Conservation (phyloP, 371 early-diverging fungal genomes). For the Mucor sp. region DNA sequence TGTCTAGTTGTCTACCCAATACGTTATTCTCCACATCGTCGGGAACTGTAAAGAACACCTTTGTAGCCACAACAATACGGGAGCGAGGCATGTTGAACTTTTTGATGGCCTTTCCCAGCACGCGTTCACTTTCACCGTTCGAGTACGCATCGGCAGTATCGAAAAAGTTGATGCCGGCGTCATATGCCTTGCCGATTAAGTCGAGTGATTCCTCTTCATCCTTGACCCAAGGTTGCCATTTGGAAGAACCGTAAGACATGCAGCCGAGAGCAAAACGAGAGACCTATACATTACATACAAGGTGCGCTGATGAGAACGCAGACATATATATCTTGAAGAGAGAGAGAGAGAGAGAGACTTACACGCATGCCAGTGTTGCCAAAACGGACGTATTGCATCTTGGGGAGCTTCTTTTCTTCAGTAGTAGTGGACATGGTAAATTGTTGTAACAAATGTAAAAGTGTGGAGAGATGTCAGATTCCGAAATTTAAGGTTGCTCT, state of each 20-base stretch:
- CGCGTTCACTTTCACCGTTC: slow-evolving; percentile 45
- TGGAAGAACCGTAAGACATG: slow-evolving; percentile 37
- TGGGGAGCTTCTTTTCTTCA: not conserved
- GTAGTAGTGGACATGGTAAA: not conserved
- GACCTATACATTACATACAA: not conserved
- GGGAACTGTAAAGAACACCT: slow-evolving; percentile 32
- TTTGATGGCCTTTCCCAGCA: slow-evolving; percentile 45
- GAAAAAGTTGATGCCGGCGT: slow-evolving; percentile 49
- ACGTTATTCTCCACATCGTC: not conserved
- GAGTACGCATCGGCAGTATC: slow-evolving; percentile 41
- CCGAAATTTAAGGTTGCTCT: not conserved
- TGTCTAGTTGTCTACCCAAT: not conserved
- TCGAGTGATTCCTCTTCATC: slow-evolving; percentile 38
- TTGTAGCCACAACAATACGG: slow-evolving; percentile 48
- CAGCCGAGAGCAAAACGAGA: slow-evolving; percentile 23
- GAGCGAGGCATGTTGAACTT: slow-evolving; percentile 44
- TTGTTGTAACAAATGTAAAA: not conserved
- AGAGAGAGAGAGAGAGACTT: not conserved
- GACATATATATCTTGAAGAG: no score
- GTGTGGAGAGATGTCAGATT: not conserved
- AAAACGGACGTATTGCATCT: slow-evolving; percentile 27
- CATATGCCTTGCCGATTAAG: slow-evolving; percentile 42
- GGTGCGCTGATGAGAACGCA: not conserved
- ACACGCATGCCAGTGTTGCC: slow-evolving; percentile 27
- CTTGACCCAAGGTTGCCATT: slow-evolving; percentile 25